These are phyloP conservation scores for Yamadazyma sp. DNA, from an alignment of 805 yeast species.

Conservation along the genomic window DNA sequence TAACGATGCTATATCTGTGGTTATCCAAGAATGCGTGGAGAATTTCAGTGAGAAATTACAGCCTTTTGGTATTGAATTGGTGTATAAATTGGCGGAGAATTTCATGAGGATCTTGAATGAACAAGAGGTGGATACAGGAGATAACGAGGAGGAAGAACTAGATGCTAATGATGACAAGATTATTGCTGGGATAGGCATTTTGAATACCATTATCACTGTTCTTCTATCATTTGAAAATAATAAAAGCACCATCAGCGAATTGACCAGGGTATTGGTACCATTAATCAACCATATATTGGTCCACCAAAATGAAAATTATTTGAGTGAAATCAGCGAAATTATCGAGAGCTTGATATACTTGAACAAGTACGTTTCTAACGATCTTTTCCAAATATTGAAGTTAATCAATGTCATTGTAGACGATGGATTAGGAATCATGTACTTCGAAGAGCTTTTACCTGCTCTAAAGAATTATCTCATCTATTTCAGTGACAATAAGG, in stretches of 20 bases:
- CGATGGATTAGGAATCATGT: slow-evolving; percentile 52
- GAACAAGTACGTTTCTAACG: slow-evolving; percentile 48
- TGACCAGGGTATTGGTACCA: slow-evolving; percentile 70
- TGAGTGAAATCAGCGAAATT: slow-evolving; percentile 74
- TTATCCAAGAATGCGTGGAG: slow-evolving; percentile 95
- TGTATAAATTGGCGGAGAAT: slow-evolving; percentile 65
- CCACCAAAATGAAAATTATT: slow-evolving; percentile 68
- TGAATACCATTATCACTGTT: slow-evolving; percentile 81
- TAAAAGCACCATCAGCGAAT: slow-evolving; percentile 55
- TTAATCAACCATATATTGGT: slow-evolving; percentile 65
- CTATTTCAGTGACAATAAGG: slow-evolving; percentile 19
- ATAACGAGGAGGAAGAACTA: slow-evolving; percentile 27
- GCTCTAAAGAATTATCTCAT: slow-evolving; percentile 73
- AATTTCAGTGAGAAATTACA: slow-evolving; percentile 79
- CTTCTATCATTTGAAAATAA: slow-evolving; percentile 82
- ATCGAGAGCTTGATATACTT: slow-evolving; percentile 48
- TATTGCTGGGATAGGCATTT: slow-evolving; percentile 77
- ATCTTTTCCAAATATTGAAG: slow-evolving; percentile 73
- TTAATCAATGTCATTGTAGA: slow-evolving; percentile 35
- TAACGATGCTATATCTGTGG: slow-evolving; percentile 81
- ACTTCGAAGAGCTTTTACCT: slow-evolving; percentile 73
- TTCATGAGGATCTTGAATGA: slow-evolving; percentile 45
- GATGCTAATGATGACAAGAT: slow-evolving; percentile 57
- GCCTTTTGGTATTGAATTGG: slow-evolving; percentile 70
- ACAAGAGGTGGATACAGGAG: slow-evolving; percentile 48